phyloP scores from a whole-genome alignment of 108 stramenopile genomes.

The Skeletonema marinoi region DNA sequence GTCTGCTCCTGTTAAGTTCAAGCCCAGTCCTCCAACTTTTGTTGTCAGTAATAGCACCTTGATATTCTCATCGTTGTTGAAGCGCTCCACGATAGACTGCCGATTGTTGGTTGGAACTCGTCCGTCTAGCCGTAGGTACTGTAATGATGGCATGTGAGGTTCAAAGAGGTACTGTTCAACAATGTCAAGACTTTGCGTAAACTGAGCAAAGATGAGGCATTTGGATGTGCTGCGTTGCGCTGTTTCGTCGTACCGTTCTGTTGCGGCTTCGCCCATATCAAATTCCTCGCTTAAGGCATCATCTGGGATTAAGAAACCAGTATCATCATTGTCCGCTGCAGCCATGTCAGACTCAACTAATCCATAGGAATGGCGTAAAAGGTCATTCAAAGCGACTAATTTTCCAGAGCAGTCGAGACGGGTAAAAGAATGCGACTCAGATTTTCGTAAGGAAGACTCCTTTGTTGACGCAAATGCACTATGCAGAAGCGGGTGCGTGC shows the following conservation, averaged over 20 bases:
- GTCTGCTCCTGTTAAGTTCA: constrained; percentile 87
- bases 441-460: constrained; percentile 61
- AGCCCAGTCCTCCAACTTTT: constrained; percentile 79
- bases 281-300: constrained; percentile 17
- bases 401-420: constrained; percentile 83
- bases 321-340: constrained; percentile 83
- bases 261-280: background rate
- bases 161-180: constrained; percentile 81
- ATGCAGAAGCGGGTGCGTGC: constrained; percentile 83
- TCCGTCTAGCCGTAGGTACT: constrained; percentile 82
- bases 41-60: constrained; percentile 83
- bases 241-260: background rate
- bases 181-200: constrained; percentile 78
- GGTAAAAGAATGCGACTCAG: constrained; percentile 37
- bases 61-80: constrained; percentile 71
- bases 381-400: constrained; percentile 73
- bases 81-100: constrained; percentile 63
- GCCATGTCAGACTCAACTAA: constrained; percentile 61
- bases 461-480: constrained; percentile 51
- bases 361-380: constrained; percentile 67
- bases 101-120: constrained; percentile 66
- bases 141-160: constrained; percentile 69
- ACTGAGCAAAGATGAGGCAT: constrained; percentile 89
- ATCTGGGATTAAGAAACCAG: constrained; percentile 55
- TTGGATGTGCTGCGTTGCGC: constrained; percentile 34